Evolutionary conservation across 768 basidiomycete genomes (phyloP), one percentile per base, ranked within the genome.

Genomic region (Kockovaella imperatae): DNA sequence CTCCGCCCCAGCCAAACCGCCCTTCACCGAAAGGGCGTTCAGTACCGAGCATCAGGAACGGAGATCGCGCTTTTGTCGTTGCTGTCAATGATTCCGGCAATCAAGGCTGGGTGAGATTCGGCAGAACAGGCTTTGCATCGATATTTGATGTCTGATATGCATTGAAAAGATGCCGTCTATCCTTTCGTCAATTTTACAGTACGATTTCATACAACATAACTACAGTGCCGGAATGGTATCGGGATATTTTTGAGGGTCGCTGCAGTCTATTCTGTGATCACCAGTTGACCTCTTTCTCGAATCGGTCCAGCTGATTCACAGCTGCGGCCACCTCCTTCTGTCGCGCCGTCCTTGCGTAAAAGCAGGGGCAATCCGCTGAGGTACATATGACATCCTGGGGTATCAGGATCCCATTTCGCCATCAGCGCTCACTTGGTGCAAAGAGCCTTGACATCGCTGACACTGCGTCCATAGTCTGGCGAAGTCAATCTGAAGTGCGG

Each of bases 391-490:
- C 95, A 66, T 99, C 95, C 87, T 95, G 57, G 8, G 5, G 21
- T 20, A 20, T 43, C 18, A 41, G 2, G 26, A 30, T 35, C 25
- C 36, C 42, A 1, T 35, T 26, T 20, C n/a, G 35, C 13, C 3
- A 45, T 32, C 21, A 14, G 24, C 3, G 39, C 54, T 26, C 15
- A 72, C 66, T 62, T 95, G 90, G 74, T 99, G 95, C 40, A 99
- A 75, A 15, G 95, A 99, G 13, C 95, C 95, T 68, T 99, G 95
- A 75, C 95, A 99, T 21, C 95, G 80, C 66, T 99, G 95, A 60
- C 95, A 99, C 65, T 97, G 93, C 1, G 95, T 97, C 95, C 95
- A 99, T 20, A 99, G 70, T 41, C 91, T 80, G 17, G 93, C 86
- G 69, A 95, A 97, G 39, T 86, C 82, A 5, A 91, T 83, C 75